Percentiles rank a stretch among this genome's conserved stretches.
phyloP scores from a whole-genome alignment of 805 yeast genomes.

The Clavispora asparagi region DNA sequence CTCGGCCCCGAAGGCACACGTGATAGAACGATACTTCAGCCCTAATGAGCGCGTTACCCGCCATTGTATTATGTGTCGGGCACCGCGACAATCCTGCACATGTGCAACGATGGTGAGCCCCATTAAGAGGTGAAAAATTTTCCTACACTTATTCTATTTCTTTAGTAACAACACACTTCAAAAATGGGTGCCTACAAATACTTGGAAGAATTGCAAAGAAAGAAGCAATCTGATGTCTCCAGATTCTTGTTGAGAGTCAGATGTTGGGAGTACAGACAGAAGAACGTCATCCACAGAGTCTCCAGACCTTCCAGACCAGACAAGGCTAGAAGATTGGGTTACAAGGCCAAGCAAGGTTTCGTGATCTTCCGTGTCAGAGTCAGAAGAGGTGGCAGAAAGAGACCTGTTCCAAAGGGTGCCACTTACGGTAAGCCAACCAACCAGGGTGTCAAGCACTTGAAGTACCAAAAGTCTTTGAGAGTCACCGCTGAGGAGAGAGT shows the following conservation, averaged over 20 bases:
- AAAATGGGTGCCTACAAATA: constrained; percentile 99
- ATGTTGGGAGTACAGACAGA: constrained; percentile 99
- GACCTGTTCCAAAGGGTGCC: constrained; percentile 99
- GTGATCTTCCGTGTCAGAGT: constrained; percentile 98
- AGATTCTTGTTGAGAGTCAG: constrained; percentile 99
- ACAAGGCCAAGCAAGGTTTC: constrained; percentile 99
- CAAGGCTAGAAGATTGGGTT: constrained; percentile 99
- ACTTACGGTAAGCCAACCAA: constrained; percentile 99
- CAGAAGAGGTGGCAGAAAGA: constrained; percentile 99
- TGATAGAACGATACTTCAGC: not conserved
- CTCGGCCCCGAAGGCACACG: not conserved
- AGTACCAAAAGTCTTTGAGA: constrained; percentile 97
- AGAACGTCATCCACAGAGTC: constrained; percentile 98
- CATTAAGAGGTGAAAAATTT: constrained; percentile 1
- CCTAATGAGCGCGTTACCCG: not conserved
- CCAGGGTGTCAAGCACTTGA: constrained; percentile 99
- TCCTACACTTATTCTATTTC: not conserved
- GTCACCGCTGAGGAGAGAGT: constrained; percentile 99
- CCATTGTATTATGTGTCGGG: not conserved
- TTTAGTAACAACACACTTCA: constrained; percentile 1
- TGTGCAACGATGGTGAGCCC: not conserved
- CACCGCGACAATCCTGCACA: not conserved
- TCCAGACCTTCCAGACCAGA: constrained; percentile 99
- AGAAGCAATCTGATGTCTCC: constrained; percentile 99
- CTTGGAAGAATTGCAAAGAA: constrained; percentile 98